A percentile compares a stretch with the other conserved stretches of the same genome.
Evolutionary conservation across 345 rosid species (phyloP).

Genomic region (Eucalyptus tenuipes): DNA sequence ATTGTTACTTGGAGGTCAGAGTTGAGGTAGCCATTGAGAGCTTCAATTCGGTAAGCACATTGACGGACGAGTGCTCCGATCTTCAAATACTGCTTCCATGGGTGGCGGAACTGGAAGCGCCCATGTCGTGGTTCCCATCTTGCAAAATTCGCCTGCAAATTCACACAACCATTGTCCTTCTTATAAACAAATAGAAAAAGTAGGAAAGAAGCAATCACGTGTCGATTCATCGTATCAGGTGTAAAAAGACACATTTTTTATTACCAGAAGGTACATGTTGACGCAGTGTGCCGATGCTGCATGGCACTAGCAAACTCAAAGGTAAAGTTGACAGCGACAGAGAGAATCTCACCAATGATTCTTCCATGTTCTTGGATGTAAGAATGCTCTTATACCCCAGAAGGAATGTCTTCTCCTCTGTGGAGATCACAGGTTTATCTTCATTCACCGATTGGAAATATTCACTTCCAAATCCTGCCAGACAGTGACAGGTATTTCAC

Average conservation of each 20-base stretch:
- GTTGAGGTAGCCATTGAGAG: constrained; percentile 31
- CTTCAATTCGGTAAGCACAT: constrained; percentile 68
- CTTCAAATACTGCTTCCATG: constrained; percentile 66
- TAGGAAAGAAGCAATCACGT: neutral
- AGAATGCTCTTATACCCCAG: constrained; percentile 42
- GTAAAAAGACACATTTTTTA: neutral
- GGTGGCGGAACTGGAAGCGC: constrained; percentile 48
- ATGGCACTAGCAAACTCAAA: neutral
- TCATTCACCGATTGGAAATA: constrained; percentile 23
- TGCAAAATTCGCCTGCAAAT: constrained; percentile 63
- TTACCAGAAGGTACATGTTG: neutral
- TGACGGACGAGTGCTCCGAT: constrained; percentile 52
- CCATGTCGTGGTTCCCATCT: constrained; percentile 90
- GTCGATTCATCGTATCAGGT: neutral
- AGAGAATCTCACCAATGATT: constrained; percentile 34
- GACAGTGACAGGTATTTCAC: neutral
- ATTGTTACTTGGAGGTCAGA: constrained; percentile 34
- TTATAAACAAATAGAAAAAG: neutral
- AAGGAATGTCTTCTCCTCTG: constrained; percentile 19
- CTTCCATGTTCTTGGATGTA: constrained; percentile 49
- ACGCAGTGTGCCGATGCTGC: neutral
- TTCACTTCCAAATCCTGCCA: constrained; percentile 48
- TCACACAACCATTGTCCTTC: neutral
- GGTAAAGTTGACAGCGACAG: neutral
- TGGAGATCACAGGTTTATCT: constrained; percentile 1